These are phyloP conservation scores for Eimeria tenella DNA, from an alignment of 169 alveolate species.

Conservation along the genomic window DNA sequence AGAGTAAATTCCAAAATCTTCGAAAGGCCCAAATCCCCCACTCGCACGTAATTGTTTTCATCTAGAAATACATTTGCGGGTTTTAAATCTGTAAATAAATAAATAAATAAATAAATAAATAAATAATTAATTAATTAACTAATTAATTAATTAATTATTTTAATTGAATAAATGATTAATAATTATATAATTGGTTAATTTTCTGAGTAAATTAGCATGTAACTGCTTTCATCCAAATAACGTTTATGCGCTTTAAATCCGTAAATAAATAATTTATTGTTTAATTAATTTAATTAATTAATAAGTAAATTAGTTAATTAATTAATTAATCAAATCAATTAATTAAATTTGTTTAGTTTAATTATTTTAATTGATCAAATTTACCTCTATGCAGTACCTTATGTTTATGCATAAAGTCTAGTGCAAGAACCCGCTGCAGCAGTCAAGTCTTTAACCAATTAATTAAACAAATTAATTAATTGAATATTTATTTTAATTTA, in stretches of 20 bases:
- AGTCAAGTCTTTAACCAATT: constrained; percentile 92
- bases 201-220: constrained; percentile 84
- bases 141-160: too few species aligned
- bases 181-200: too few species aligned
- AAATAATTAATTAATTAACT: too few species aligned
- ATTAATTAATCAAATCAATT: too few species aligned
- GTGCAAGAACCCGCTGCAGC: constrained; percentile 89
- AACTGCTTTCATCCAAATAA: constrained; percentile 92
- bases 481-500: too few species aligned
- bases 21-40: constrained; percentile 97
- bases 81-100: constrained; percentile 85
- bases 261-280: neutral
- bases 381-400: constrained; percentile 94
- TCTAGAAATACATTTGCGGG: constrained; percentile 94
- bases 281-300: too few species aligned
- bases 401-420: constrained; percentile 90
- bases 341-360: neutral
- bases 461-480: too few species aligned
- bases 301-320: too few species aligned
- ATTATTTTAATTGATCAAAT: too few species aligned
- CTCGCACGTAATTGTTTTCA: constrained; percentile 90
- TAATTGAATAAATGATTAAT: too few species aligned
- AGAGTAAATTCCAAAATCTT: constrained; percentile 95
- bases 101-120: too few species aligned
- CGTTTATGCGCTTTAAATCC: constrained; percentile 93